Evolutionary conservation across 257 asterid species (phyloP).

Genomic region (Rauvolfia tetraphylla): DNA sequence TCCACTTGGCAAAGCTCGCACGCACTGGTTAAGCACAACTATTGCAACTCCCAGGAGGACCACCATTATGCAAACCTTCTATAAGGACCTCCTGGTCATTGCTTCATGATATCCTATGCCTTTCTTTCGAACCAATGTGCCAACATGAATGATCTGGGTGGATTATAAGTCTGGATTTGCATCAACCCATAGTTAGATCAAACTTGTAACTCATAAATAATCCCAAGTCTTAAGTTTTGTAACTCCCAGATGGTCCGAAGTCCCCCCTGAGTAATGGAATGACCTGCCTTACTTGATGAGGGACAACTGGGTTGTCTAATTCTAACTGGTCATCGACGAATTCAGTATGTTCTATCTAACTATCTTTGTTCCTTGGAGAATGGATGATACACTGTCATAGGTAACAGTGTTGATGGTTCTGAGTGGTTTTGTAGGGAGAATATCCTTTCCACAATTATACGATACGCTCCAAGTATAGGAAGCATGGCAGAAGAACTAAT

Average conservation of each 20-base stretch:
- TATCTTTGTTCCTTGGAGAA: not conserved
- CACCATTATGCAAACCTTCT: not conserved
- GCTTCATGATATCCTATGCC: not conserved
- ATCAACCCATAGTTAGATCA: not conserved
- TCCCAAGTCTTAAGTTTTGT: not conserved
- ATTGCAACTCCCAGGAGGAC: not conserved
- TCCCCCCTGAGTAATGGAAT: not conserved
- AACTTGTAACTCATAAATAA: not conserved
- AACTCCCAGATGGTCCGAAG: not conserved
- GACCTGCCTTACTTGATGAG: constrained; percentile 1
- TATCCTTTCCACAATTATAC: constrained; percentile 97
- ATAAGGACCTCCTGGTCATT: not conserved
- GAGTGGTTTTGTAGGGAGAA: constrained; percentile 61
- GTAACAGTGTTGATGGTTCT: constrained; percentile 19
- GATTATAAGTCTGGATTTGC: not conserved
- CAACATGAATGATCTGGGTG: not conserved
- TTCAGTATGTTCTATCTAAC: not conserved
- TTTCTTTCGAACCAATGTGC: not conserved
- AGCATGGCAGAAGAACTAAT: constrained; percentile 30
- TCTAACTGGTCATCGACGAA: not conserved
- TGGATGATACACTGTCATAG: constrained; percentile 6
- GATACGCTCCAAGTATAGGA: constrained; percentile 76
- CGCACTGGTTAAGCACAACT: not conserved
- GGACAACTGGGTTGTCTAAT: not conserved
- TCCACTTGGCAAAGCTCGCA: not conserved